Evolutionary conservation across 495 filamentous ascomycete genomes (phyloP).

Genomic region (Cetradonia linearis): DNA sequence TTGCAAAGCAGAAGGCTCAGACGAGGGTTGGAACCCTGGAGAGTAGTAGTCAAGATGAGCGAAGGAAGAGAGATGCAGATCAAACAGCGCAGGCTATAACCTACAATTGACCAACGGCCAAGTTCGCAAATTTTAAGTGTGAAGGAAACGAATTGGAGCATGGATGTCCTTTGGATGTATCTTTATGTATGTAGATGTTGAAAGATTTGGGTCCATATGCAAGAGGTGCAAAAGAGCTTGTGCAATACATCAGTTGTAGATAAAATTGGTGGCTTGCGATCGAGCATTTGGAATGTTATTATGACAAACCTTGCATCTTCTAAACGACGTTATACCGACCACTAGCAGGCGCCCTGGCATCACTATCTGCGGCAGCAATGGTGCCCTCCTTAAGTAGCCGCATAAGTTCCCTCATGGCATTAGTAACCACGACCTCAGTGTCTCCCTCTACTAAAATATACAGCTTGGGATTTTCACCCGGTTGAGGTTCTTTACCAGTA

Average conservation of each 20-base stretch:
- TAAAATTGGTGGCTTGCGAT: not conserved
- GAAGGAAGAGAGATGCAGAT: constrained; percentile 49
- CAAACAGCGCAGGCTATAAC: constrained; percentile 37
- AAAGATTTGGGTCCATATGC: not conserved
- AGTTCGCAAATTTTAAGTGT: not conserved
- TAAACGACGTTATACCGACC: constrained; percentile 88
- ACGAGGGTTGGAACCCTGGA: constrained; percentile 48
- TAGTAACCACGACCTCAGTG: constrained; percentile 82
- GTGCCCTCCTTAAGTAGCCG: constrained; percentile 86
- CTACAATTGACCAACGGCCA: constrained; percentile 37
- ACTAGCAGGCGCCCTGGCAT: constrained; percentile 65
- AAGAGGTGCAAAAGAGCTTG: not conserved
- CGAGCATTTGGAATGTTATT: not conserved
- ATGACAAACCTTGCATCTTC: not conserved
- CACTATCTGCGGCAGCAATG: constrained; percentile 75
- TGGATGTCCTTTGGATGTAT: not conserved
- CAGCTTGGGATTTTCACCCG: constrained; percentile 72
- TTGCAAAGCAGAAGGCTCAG: constrained; percentile 57
- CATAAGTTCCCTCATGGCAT: constrained; percentile 85
- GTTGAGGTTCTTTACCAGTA: constrained; percentile 64
- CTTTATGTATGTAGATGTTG: not conserved
- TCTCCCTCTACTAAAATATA: constrained; percentile 98
- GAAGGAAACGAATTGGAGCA: not conserved
- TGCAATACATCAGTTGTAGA: not conserved
- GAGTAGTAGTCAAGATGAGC: constrained; percentile 41